Evolutionary conservation across 139 green algal species (phyloP).

Genomic region (Volvox reticuliferus): DNA sequence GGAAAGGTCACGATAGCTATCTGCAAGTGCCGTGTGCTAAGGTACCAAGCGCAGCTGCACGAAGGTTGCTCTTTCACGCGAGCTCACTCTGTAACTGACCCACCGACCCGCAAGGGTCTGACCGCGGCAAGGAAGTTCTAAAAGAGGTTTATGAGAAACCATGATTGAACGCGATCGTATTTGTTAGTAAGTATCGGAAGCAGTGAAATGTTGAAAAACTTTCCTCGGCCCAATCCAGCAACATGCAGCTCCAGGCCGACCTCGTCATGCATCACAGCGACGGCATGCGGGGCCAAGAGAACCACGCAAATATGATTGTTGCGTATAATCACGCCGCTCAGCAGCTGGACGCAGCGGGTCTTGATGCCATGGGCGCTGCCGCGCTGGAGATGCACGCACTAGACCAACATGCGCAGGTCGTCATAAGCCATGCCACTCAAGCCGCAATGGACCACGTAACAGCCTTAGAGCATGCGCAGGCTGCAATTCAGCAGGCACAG

Average conservation of each 20-base stretch:
- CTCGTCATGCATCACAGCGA: not conserved
- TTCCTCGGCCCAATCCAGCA: not conserved
- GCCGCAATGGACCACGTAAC: conserved; percentile 16
- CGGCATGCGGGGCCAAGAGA: not conserved
- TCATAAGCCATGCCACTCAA: not conserved
- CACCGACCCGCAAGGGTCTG: not conserved
- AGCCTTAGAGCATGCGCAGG: conserved; percentile 40
- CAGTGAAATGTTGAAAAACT: no score
- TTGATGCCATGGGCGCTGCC: not conserved
- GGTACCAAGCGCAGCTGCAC: not conserved
- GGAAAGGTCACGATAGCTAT: not conserved
- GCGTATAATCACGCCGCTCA: not conserved
- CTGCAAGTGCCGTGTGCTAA: not conserved
- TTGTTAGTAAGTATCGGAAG: not conserved
- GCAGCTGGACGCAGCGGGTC: not conserved
- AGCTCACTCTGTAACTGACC: not conserved
- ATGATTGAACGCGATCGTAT: not conserved
- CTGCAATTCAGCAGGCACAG: conserved; percentile 46
- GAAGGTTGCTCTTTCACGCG: not conserved
- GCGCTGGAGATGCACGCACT: not conserved
- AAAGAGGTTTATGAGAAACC: not conserved
- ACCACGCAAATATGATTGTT: not conserved
- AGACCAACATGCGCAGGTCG: conserved; percentile 4
- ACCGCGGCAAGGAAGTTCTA: not conserved
- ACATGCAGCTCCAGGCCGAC: not conserved